Evolutionary conservation across 192 early-diverging fungal genomes (phyloP), one percentile per base, ranked within the genome.

Genomic region (Rhizophagus sp.): DNA sequence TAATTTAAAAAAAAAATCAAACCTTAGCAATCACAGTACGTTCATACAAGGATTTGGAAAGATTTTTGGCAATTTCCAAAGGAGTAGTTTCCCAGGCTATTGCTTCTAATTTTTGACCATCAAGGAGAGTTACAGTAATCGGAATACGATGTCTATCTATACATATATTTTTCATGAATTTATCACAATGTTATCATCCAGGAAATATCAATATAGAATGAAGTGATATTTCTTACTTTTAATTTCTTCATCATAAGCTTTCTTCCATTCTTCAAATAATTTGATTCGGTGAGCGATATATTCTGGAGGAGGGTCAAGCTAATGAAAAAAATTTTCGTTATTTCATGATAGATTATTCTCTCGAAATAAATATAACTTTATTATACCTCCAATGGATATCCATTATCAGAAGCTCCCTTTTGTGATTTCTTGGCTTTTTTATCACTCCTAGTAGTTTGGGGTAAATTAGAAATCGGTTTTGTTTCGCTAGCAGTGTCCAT

Each of bases 71-170:
- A 87, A 99, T 93, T 50, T 94, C 92, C 88, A 98, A 85, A 9
- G 98, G 97, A 24, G 94, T 95, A 57, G 98, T 98, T 84, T 99
- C 97, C 94, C 95, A 99, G 24, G 96, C 84, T 41, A 80, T 92
- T 72, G 93, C 98, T 75, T 94, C 91, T 67, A 94, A 91, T 78
- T 83, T 85, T 61, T 89, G 86, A 50, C 95, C 97, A 82, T 98
- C 95, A 68, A 95, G 96, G 47, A 99, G 89, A 49, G 95, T 97
- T 81, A 99, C 88, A 62, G 85, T 90, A 84, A 96, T 95, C 73
- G 87, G 82, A 74, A 89, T 91, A 66, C 94, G 92, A 30, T 93
- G 91, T 82, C 93, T 90, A 41, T 88, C 92, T 93, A 85, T 44
- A 70, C 44, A 76, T 57, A 57, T 25, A 76, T 41, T 41, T 79